Base-by-base conservation (phyloP, 768 basidiomycete genomes). In the Gelatoporia subvermispora region DNA sequence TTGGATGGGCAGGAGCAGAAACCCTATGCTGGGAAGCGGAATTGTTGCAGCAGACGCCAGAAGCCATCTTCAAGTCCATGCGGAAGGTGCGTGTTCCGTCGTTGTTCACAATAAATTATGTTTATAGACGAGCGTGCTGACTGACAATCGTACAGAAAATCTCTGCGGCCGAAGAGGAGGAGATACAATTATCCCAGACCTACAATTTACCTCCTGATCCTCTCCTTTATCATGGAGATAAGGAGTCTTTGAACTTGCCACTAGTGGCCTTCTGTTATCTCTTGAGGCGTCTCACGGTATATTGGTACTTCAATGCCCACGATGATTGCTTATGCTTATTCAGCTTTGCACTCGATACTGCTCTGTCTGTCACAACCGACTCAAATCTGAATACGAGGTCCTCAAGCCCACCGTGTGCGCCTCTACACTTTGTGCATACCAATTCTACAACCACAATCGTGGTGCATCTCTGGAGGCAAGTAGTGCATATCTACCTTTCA, bases 331-430 rank as follows among this genome's bases (percentile, higher is more conserved):
- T 21, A 45, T 42, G 35, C 25, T 18, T n/a, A 23, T 45, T 35
- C 50, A 85, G 81, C 70, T 87, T 18, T 87, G 83, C 55, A 78
- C 81, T 0, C 72, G 78, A 18, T 85, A 79, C 63, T 88, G 86
- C 55, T 71, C 84, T n/a, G 81, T 85, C n/a, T 87, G 86, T 64
- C 84, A 85, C 57, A 77, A 77, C 54, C 75, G 72, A 51, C 68
- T 84, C 24, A 56, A 69, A 9, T 69, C 66, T 8, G 70, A 76
- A 35, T 78, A 75, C 49, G 78, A 80, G 52, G 76, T 80, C 1
- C 73, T 87, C 50, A 84, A 85, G 60, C 86, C 86, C 1, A 88
- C 85, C 58, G 84, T 88, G 21, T 88, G 85, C 60, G 73, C 76
- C 47, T 73, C 72, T 4, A 75, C 75, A 45, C 71, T 88, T 4